Base-by-base conservation (phyloP, 2,329 filamentous ascomycete genomes). In the Didymella glomerata region DNA sequence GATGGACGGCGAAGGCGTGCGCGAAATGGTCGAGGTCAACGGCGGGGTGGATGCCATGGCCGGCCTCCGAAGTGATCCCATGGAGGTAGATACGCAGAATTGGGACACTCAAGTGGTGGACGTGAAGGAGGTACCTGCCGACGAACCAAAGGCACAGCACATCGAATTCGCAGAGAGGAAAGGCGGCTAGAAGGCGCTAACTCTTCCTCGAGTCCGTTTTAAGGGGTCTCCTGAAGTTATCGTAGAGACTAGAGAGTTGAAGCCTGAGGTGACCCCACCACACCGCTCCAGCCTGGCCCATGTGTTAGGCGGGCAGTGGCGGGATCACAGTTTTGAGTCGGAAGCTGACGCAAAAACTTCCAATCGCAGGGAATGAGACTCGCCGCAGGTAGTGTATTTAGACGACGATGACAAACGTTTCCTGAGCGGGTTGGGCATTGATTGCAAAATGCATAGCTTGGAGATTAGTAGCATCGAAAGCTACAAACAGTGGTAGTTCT, bases 21-120 rank as follows among this genome's bases (percentile, higher is more conserved):
- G 56, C 28, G 71, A 75, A 48, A 73, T 71, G 67, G 58, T 69
- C 9, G 71, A 74, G 46, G 58, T 70, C 18, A 66, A 69, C 44
- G 66, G 66, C 9, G 67, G 63, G 9, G 68, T 69, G 32, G 61
- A 55, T 13, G 64, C 65, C 4, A 63, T 70, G 63, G 53, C 57
- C 3, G 68, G 69, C 2, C 28, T 60, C 2, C 20, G 28, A 25
- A 69, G 68, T 40, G 68, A 64, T 28, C 68, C 69, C 14, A 51
- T 49, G 49, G 49, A 52, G 0, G 16, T 54, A 14, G 49, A 61
- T 28, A 1, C 61, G 10, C 60, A 56, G 24, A 54, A 60, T 16
- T 27, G 49, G 2, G 59, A 68, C n/a, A 62, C 56, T 2, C 72
- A 74, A 63, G 60, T 65, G 65, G 61, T 66, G 9, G 65, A 68